A percentile compares a stretch with the other conserved stretches of the same genome.
Evolutionary conservation across 345 rosid species (phyloP).

Genomic region (rapeseed (Brassica napus)): DNA sequence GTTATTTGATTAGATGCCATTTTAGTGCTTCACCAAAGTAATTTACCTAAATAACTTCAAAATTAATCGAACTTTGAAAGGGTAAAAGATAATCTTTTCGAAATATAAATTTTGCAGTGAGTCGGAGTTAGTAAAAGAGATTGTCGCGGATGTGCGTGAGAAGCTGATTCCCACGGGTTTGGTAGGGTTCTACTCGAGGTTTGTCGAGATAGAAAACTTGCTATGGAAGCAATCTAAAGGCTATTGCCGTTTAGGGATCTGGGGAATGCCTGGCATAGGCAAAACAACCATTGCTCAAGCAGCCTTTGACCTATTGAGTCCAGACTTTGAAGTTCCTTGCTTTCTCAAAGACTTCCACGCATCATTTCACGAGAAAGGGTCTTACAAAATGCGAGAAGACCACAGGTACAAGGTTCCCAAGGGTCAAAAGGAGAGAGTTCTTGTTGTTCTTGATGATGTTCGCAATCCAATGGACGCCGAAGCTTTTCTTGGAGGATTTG

Average conservation of each 20-base stretch:
- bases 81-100: background rate
- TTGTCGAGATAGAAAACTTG: background rate
- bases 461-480: slow-evolving; percentile 3
- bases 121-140: slow-evolving; percentile 19
- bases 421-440: background rate
- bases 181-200: slow-evolving; percentile 8
- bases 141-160: slow-evolving; percentile 22
- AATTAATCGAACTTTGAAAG: background rate
- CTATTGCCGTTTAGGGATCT: slow-evolving; percentile 3
- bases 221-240: background rate
- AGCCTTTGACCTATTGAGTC: background rate
- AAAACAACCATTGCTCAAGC: slow-evolving; percentile 12
- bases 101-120: slow-evolving; percentile 3
- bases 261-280: slow-evolving; percentile 33
- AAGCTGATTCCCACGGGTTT: background rate
- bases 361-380: background rate
- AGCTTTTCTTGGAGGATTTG: slow-evolving; percentile 24
- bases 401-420: background rate
- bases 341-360: background rate
- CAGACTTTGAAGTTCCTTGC: background rate
- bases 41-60: background rate
- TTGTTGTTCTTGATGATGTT: slow-evolving; percentile 34
- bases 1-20: background rate
- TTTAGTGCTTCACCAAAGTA: background rate
- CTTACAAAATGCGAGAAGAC: background rate